Evolutionary conservation across 352 stramenopile species (phyloP), one percentile per base, ranked within the genome.

Genomic region (Phytophthora kernoviae): DNA sequence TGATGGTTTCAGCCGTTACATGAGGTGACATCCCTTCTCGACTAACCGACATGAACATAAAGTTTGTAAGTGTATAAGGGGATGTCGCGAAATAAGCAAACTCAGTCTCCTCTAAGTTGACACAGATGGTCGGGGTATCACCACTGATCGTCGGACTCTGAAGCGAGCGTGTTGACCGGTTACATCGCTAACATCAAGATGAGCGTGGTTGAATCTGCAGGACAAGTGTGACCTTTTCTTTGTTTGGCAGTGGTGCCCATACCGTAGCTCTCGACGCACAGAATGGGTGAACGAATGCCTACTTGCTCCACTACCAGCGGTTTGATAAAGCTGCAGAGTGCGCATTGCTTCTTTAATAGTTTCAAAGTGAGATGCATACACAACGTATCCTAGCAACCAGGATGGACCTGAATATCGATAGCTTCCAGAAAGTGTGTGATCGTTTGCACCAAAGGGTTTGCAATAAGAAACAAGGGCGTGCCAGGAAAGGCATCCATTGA

Each of bases 401-500:
- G n/a, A 30, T 30, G 24, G 24, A 6, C 24, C 24, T 30, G 24
- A 6, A 30, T n/a, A 30, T 30, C 24, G 24, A 30, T 30, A 30
- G 24, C 24, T 30, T 30, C 6, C 24, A 6, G 24, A 30, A 30
- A 30, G 24, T 30, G 24, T 30, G 24, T 6, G 24, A 6, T 30
- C 24, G 6, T 30, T 30, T 6, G 24, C 6, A 30, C 6, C 24
- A 30, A 30, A 3, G 24, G 24, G 3, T 30, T 15, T 39, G 33
- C 33, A 74, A 67, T 70, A 74, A 74, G 65, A 74, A 58, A 49
- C 34, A 66, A 20, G 54, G 39, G 8, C 49, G n/a, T 2, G 14
- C 2, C 20, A 9, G 30, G 18, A 48, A 42, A 50, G 10, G 34
- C 21, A 32, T 36, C 48, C 12, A 9, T 5, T 14, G 3, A 40